These are phyloP conservation scores for Straminergon stramineum DNA, from an alignment of 225 moss, liverwort and hornwort genomes.

Conservation along the genomic window DNA sequence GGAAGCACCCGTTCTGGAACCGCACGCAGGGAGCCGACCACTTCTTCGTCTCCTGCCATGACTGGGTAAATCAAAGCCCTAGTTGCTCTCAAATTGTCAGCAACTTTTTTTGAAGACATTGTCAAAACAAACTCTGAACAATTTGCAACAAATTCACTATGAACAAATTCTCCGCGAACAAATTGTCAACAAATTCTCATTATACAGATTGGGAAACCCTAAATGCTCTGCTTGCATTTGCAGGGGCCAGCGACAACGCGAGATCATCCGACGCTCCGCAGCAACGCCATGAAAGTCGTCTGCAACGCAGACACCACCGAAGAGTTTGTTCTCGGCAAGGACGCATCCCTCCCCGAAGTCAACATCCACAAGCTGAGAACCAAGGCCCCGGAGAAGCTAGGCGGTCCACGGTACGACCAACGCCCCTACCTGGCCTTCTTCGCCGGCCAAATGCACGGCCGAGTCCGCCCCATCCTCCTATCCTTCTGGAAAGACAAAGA, in stretches of 20 bases:
- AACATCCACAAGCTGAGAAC: constrained; percentile 3
- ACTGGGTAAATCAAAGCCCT: constrained; percentile 26
- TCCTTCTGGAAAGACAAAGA: constrained; percentile 39
- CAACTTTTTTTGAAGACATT: neutral
- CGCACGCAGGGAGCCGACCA: constrained; percentile 47
- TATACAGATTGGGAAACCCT: neutral
- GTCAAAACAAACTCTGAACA: neutral
- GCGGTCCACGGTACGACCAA: constrained; percentile 35
- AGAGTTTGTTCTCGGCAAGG: constrained; percentile 44
- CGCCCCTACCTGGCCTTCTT: constrained; percentile 59
- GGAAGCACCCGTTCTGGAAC: constrained; percentile 39
- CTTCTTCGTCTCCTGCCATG: constrained; percentile 54
- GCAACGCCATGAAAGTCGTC: constrained; percentile 49
- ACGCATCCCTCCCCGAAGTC: constrained; percentile 41
- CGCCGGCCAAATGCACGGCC: constrained; percentile 59
- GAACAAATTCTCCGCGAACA: neutral
- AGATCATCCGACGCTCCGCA: constrained; percentile 34
- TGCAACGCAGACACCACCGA: constrained; percentile 61
- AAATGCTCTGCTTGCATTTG: neutral
- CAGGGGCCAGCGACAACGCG: constrained; percentile 46
- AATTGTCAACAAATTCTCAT: neutral
- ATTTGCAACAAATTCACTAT: neutral
- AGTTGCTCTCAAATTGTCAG: neutral
- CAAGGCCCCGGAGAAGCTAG: neutral
- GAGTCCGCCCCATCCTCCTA: constrained; percentile 33